phyloP scores from a whole-genome alignment of 192 early-diverging fungal genomes.

The Umbelopsis isabellina region DNA sequence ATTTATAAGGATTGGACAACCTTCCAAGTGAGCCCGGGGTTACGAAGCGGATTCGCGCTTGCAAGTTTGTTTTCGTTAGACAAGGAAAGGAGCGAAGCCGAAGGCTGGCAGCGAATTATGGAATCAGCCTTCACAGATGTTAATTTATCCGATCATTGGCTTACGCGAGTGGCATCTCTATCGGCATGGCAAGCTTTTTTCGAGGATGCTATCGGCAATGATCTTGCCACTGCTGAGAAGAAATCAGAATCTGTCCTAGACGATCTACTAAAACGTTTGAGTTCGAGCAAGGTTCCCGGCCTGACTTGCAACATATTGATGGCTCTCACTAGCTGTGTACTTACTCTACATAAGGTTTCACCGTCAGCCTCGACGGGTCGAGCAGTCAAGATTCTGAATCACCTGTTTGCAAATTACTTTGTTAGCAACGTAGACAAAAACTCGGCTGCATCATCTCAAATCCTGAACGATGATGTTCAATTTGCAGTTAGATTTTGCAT shows the following conservation, averaged over 20 bases:
- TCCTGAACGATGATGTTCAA: constrained; percentile 42
- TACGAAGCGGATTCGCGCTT: constrained; percentile 52
- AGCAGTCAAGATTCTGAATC: not conserved
- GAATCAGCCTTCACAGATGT: constrained; percentile 52
- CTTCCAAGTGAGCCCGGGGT: constrained; percentile 51
- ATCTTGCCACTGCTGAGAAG: constrained; percentile 13
- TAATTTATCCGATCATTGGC: constrained; percentile 53
- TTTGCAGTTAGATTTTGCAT: constrained; percentile 31
- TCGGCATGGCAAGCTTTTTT: constrained; percentile 53
- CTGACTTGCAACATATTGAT: constrained; percentile 32
- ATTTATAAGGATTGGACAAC: constrained; percentile 53
- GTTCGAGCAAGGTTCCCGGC: constrained; percentile 35
- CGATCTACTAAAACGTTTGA: constrained; percentile 28
- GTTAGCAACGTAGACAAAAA: constrained; percentile 1
- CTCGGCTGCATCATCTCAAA: constrained; percentile 15
- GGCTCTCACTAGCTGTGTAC: constrained; percentile 30
- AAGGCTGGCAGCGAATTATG: constrained; percentile 48
- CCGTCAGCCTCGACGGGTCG: not conserved
- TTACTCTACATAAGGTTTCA: not conserved
- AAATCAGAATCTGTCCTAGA: constrained; percentile 7
- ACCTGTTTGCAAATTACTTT: not conserved
- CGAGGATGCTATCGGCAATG: constrained; percentile 24
- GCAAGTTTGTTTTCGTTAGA: constrained; percentile 30
- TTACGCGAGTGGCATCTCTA: constrained; percentile 46
- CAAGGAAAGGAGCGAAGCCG: not conserved